A percentile compares a stretch with the other conserved stretches of the same genome.
These are phyloP conservation scores for Xylariaceae sp. DNA, from an alignment of 2,329 filamentous ascomycete genomes.

Conservation along the genomic window DNA sequence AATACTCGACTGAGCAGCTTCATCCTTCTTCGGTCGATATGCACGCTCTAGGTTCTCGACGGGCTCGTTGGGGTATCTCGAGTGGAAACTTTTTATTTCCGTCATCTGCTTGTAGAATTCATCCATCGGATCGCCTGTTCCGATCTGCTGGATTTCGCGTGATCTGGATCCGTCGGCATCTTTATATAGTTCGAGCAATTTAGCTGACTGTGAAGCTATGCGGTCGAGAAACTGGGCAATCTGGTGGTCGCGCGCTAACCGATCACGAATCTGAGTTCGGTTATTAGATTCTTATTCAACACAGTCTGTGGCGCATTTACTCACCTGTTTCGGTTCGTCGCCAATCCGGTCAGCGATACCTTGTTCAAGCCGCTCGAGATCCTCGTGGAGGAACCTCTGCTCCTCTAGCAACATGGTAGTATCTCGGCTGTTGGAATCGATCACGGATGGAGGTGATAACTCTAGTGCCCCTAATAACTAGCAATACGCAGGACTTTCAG, in stretches of 20 bases:
- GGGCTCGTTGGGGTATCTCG: slow-evolving; percentile 86
- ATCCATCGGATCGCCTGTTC: slow-evolving; percentile 79
- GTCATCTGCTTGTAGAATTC: slow-evolving; percentile 84
- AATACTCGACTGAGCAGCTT: slow-evolving; percentile 57
- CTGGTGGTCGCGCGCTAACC: slow-evolving; percentile 86
- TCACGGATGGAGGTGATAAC: not conserved
- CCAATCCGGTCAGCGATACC: slow-evolving; percentile 82
- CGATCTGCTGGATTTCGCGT: slow-evolving; percentile 77
- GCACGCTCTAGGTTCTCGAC: slow-evolving; percentile 92
- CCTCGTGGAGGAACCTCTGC: slow-evolving; percentile 89
- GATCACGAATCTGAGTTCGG: slow-evolving; percentile 67
- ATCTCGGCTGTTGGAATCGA: too few relatives aligned
- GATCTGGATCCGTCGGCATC: slow-evolving; percentile 67
- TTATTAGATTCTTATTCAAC: slow-evolving; percentile 20
- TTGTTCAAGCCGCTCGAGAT: slow-evolving; percentile 91
- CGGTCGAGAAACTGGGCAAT: slow-evolving; percentile 79
- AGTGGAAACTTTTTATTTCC: slow-evolving; percentile 80
- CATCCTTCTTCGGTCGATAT: slow-evolving; percentile 67
- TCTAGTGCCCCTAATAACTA: not conserved
- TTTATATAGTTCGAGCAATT: slow-evolving; percentile 76
- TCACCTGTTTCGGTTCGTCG: slow-evolving; percentile 82
- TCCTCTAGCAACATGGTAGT: slow-evolving; percentile 77
- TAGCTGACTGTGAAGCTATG: slow-evolving; percentile 78
- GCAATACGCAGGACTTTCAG: not conserved
- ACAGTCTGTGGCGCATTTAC: slow-evolving; percentile 29